phyloP scores from a whole-genome alignment of 2,329 filamentous ascomycete species.

The Herpotrichia juniperi region DNA sequence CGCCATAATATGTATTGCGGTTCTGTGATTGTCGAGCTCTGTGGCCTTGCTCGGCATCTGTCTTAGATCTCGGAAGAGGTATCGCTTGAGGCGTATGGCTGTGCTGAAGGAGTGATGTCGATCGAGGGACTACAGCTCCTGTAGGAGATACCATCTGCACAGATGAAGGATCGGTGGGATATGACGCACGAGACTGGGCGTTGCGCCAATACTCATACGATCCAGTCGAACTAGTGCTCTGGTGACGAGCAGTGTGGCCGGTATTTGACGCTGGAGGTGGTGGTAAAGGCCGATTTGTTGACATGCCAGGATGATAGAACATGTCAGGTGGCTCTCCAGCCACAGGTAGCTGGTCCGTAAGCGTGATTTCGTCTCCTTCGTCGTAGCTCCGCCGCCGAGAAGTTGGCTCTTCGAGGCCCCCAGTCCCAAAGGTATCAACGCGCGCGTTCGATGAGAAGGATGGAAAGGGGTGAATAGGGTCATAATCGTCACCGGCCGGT shows the following conservation, averaged over 20 bases:
- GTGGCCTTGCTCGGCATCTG: conserved; percentile 76
- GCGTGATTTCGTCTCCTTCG: conserved; percentile 78
- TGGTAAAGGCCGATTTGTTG: conserved; percentile 64
- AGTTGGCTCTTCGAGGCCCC: conserved; percentile 79
- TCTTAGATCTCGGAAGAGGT: conserved; percentile 89
- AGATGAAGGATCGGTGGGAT: conserved; percentile 37
- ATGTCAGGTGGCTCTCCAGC: conserved; percentile 77
- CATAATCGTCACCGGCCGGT: conserved; percentile 48
- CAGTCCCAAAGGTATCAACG: conserved; percentile 89
- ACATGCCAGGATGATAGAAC: conserved; percentile 88
- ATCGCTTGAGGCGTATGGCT: conserved; percentile 79
- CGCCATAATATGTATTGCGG: conserved; percentile 43
- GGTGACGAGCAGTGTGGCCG: conserved; percentile 50
- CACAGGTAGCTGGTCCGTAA: conserved; percentile 51
- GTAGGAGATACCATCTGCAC: conserved; percentile 40
- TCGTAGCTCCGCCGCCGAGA: conserved; percentile 83
- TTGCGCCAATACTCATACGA: conserved; percentile 56
- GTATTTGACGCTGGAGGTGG: conserved; percentile 67
- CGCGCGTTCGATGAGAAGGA: conserved; percentile 66
- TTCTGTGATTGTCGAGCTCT: conserved; percentile 48
- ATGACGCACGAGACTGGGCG: conserved; percentile 38
- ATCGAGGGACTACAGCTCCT: conserved; percentile 42
- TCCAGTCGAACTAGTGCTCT: conserved; percentile 38
- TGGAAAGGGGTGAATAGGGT: conserved; percentile 64
- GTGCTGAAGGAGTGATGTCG: conserved; percentile 76